Base-by-base conservation (phyloP, 78 protist genomes). In the Chrysochromulina parva region DNA sequence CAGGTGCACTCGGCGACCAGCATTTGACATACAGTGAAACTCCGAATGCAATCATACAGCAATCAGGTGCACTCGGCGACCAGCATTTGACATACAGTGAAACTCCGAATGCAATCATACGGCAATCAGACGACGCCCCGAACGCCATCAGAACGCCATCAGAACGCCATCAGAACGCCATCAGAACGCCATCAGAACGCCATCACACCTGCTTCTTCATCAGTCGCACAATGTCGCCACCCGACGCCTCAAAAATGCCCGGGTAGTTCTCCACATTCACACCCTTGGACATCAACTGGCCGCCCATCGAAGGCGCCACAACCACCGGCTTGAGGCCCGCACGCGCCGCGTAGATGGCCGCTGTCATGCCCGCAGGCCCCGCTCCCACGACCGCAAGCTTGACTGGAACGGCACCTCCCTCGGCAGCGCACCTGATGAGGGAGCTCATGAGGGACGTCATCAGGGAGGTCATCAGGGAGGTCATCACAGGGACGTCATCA, bases 341-440 rank as follows among this genome's bases (percentile, higher is more conserved):
- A 24, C 92, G 86, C 28, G 92, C 85, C 11, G 92, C 88, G 65
- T 90, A 90, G 76, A 90, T 90, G 65, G 90, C 92, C 38, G 92
- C 92, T 0, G 92, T 3, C 28, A 76, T 53, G 14, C 92, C 92
- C 10, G 92, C 92, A 6, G 92, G 92, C 20, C 92, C 92, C 1
- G 55, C 71, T 50, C 88, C 86, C 20, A 60, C 1, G 9, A 58
- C 7, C 38, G 47, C 48, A 7, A 60, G 0, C 48, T 88, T 24
- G 48, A n/a, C 90, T 24, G 28, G 52, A 0, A 54, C n/a, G 19
- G 89, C 52, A 3, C 38, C 59, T 6, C 26, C 1, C 53, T 7
- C 53, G 81, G 52, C 57, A 5, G 24, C 53, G n/a, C 80, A 38
- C 38, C 38, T 38, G 38, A 38, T 38, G 38, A 38, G 38, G 38